A percentile compares a stretch with the other conserved stretches of the same genome.
These are phyloP conservation scores for Raphanus hybrid DNA, from an alignment of 441 rosid genomes.

Conservation along the genomic window DNA sequence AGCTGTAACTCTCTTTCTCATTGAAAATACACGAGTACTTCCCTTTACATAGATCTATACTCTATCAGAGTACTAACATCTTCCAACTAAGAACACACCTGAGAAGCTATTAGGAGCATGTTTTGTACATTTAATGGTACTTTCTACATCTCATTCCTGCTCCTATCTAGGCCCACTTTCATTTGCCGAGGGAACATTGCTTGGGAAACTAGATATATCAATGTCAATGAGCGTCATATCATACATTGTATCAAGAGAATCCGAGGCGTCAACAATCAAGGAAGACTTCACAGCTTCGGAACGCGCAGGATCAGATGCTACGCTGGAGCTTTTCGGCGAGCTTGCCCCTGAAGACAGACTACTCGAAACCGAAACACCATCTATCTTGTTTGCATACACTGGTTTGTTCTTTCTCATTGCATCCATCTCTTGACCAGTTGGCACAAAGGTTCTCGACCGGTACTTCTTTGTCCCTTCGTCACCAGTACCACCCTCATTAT, in stretches of 20 bases:
- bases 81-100: too few species aligned
- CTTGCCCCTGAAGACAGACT: constrained; percentile 63
- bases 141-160: constrained; percentile 35
- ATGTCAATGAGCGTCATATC: constrained; percentile 92
- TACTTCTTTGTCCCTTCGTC: constrained; percentile 90
- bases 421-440: constrained; percentile 99
- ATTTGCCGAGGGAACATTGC: constrained; percentile 75
- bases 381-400: constrained; percentile 71
- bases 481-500: constrained; percentile 57
- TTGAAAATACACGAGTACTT: too few species aligned
- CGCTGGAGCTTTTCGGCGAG: constrained; percentile 53
- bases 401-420: constrained; percentile 83
- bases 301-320: constrained; percentile 47
- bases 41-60: background rate
- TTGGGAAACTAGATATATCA: constrained; percentile 75
- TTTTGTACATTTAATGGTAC: constrained; percentile 23
- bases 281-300: constrained; percentile 69
- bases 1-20: too few species aligned
- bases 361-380: constrained; percentile 75
- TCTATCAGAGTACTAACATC: too few species aligned
- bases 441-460: constrained; percentile 93
- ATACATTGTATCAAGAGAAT: constrained; percentile 59
- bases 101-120: constrained; percentile 6
- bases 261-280: constrained; percentile 66
- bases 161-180: constrained; percentile 62